These are phyloP conservation scores for Gentiana macrophylla DNA, from an alignment of 257 asterid genomes.

Conservation along the genomic window DNA sequence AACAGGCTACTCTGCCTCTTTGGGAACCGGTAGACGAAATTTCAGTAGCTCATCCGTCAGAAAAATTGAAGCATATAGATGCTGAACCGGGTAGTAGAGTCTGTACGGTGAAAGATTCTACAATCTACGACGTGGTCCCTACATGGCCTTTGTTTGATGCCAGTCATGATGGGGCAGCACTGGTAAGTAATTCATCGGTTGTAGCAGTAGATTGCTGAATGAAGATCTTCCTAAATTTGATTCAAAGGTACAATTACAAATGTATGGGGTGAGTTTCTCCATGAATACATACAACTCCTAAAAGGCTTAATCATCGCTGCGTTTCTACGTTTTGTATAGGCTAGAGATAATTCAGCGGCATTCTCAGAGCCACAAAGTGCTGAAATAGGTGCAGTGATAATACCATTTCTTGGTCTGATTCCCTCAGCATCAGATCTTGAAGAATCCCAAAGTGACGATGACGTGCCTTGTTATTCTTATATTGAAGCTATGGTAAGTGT, in stretches of 20 bases:
- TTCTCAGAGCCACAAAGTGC: constrained; percentile 26
- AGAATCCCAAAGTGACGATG: constrained; percentile 64
- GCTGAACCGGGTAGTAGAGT: constrained; percentile 25
- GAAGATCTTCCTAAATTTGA: constrained; percentile 36
- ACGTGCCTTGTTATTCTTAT: constrained; percentile 87
- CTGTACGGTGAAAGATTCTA: constrained; percentile 26
- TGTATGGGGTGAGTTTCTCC: constrained; percentile 8
- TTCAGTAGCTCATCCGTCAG: constrained; percentile 31
- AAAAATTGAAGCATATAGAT: constrained; percentile 24
- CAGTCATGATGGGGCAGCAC: constrained; percentile 11
- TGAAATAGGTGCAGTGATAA: constrained; percentile 31
- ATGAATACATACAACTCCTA: constrained; percentile 1
- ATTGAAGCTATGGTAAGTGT: constrained; percentile 85
- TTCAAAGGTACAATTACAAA: constrained; percentile 23
- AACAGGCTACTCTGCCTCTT: constrained; percentile 27
- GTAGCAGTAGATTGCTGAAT: constrained; percentile 25
- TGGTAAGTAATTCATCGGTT: constrained; percentile 9
- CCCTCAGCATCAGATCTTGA: constrained; percentile 48
- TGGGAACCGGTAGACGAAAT: constrained; percentile 34
- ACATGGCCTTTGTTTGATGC: constrained; percentile 19
- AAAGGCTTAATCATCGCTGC: constrained; percentile 4
- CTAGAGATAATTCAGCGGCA: constrained; percentile 28
- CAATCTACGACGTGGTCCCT: constrained; percentile 16
- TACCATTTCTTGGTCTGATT: constrained; percentile 21
- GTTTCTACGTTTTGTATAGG: constrained; percentile 31